Base-by-base conservation (phyloP, 2,329 filamentous ascomycete genomes). In the Ophiocordyceps sinensis region DNA sequence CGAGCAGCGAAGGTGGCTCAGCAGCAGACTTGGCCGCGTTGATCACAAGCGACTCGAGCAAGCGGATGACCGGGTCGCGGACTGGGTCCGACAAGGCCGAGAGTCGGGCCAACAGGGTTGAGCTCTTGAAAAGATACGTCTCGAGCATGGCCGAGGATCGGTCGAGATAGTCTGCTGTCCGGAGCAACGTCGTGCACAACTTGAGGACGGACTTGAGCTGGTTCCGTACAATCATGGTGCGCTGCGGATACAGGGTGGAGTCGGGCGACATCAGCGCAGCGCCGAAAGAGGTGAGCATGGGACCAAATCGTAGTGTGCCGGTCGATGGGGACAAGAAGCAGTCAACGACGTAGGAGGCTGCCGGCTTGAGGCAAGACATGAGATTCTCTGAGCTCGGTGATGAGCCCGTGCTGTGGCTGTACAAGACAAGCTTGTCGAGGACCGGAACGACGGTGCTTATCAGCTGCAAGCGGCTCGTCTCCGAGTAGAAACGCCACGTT, bases 1-100 rank as follows among this genome's bases (percentile, higher is more conserved):
- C 88, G 19, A 98, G 75, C n/a, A 98, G 70, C 7, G 89, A 95
- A n/a, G 86, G 85, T 1, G 88, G 86, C 50, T 95, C 87, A n/a
- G 70, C 71, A 28, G 72, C 64, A 14, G 70, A 65, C 45, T 75
- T 75, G 21, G 79, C 76, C 21, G 82, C 80, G 48, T 74, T 79
- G 36, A 79, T 69, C 26, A 94, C 77, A 15, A 94, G 63, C 11
- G 79, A 75, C 45, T 87, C 79, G 8, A 94, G 65, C 2, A 95
- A 64, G 23, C 71, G 68, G 28, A 88, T 70, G 1, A 82, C 74
- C 2, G 79, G 71, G 13, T 70, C 66, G 50, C 75, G 77, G 58
- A 84, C 86, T 8, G 63, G 59, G 45, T 83, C 76, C 45, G 79
- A 74, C 1, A 75, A 70, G 2, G 82, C 83, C 55, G 84, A 89